phyloP scores from a whole-genome alignment of 192 early-diverging fungal genomes.

The Linnemannia schmuckeri region DNA sequence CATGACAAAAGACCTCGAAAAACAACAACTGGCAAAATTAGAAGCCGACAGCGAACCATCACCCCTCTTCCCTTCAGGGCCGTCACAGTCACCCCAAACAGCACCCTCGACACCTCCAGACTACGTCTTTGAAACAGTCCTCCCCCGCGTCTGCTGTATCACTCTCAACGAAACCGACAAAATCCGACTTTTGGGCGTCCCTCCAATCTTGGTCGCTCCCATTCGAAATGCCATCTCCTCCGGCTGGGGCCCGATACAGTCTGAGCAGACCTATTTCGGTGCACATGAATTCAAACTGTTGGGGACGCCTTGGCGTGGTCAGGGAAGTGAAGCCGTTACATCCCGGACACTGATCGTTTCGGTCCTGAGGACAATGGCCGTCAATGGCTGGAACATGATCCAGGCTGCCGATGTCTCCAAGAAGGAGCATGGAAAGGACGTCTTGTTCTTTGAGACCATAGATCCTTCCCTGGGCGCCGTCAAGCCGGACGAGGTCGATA shows the following conservation, averaged over 20 bases:
- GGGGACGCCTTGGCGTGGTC: slow-evolving; percentile 34
- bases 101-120: not conserved
- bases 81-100: not conserved
- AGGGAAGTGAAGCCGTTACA: slow-evolving; percentile 17
- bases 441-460: slow-evolving; percentile 30
- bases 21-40: not conserved
- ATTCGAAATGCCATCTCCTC: slow-evolving; percentile 14
- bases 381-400: slow-evolving; percentile 41
- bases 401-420: slow-evolving; percentile 35
- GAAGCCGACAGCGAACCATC: not conserved
- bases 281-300: slow-evolving; percentile 37
- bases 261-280: slow-evolving; percentile 5
- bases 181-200: slow-evolving; percentile 34
- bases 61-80: not conserved
- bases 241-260: slow-evolving; percentile 34
- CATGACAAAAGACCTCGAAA: not conserved
- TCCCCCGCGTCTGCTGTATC: slow-evolving; percentile 28
- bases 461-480: not conserved
- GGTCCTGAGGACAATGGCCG: slow-evolving; percentile 23
- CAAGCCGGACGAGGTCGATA: not conserved
- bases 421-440: slow-evolving; percentile 26
- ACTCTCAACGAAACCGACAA: slow-evolving; percentile 31
- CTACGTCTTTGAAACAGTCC: not conserved
- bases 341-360: slow-evolving; percentile 19
- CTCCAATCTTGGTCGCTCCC: not conserved